phyloP scores from a whole-genome alignment of 768 basidiomycete species.

The Naganishia randhawae region DNA sequence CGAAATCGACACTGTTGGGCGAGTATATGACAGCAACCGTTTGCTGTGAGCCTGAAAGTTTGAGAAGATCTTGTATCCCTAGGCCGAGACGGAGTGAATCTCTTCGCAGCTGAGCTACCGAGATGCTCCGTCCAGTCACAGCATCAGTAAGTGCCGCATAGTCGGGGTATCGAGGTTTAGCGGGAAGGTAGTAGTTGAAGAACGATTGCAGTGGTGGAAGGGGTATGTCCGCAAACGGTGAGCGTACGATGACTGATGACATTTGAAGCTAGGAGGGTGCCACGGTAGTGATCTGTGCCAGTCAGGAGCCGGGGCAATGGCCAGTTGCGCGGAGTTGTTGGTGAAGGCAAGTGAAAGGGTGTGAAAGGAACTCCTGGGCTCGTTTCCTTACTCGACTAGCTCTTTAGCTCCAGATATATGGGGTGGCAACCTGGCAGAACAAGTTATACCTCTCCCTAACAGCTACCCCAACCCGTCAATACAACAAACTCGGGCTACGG shows the following conservation, averaged over 20 bases:
- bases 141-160: conserved; percentile 64
- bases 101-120: conserved; percentile 58
- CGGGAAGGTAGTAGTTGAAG: conserved; percentile 17
- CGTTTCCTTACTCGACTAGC: too few species aligned
- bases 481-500: too few species aligned
- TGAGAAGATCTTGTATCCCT: conserved; percentile 55
- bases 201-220: conserved; percentile 4
- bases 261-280: background rate
- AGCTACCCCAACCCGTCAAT: too few species aligned
- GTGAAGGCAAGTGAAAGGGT: too few species aligned
- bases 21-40: conserved; percentile 63
- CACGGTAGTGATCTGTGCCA: background rate
- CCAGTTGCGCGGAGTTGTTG: too few species aligned
- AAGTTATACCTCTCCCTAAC: too few species aligned
- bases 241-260: background rate
- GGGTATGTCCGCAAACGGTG: conserved; percentile 9
- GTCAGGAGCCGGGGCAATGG: too few species aligned
- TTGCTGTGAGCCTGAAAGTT: conserved; percentile 48
- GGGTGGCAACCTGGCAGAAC: too few species aligned
- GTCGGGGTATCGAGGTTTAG: conserved; percentile 19
- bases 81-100: conserved; percentile 61
- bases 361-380: too few species aligned
- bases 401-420: too few species aligned
- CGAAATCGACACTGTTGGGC: conserved; percentile 63
- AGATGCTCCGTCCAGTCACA: conserved; percentile 58